These are phyloP conservation scores for Climacium dendroides DNA, from an alignment of 225 moss, liverwort and hornwort genomes.

Conservation along the genomic window DNA sequence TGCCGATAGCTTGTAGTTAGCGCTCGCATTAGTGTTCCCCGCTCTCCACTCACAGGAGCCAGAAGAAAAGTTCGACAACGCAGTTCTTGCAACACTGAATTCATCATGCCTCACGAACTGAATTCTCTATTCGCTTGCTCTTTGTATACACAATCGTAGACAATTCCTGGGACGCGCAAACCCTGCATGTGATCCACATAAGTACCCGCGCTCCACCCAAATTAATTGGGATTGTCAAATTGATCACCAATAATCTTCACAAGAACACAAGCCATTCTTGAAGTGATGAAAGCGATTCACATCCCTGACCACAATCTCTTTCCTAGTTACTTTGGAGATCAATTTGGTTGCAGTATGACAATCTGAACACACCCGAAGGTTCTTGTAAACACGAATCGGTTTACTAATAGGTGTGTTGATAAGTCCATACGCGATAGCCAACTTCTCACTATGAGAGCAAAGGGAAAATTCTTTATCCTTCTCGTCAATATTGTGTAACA, in stretches of 20 bases:
- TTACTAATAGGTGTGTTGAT: background rate
- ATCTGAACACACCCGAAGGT: background rate
- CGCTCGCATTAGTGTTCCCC: background rate
- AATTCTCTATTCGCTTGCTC: background rate
- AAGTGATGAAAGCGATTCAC: background rate
- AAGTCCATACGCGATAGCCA: background rate
- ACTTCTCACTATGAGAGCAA: background rate
- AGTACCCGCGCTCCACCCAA: background rate
- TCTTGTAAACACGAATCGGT: background rate
- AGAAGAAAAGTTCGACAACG: background rate
- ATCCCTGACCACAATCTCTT: background rate
- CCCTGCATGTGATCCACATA: background rate
- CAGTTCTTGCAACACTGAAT: background rate
- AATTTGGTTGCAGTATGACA: background rate
- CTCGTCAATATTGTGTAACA: background rate
- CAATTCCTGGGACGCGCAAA: background rate
- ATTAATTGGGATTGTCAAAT: background rate
- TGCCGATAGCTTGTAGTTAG: background rate
- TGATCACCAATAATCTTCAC: background rate
- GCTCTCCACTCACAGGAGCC: background rate
- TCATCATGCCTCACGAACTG: background rate
- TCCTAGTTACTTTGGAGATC: background rate
- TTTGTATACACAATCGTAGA: background rate
- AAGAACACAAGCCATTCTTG: background rate
- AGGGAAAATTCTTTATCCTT: background rate